phyloP scores from a whole-genome alignment of 177 flowering plant genomes.

The Telopea speciosissima region DNA sequence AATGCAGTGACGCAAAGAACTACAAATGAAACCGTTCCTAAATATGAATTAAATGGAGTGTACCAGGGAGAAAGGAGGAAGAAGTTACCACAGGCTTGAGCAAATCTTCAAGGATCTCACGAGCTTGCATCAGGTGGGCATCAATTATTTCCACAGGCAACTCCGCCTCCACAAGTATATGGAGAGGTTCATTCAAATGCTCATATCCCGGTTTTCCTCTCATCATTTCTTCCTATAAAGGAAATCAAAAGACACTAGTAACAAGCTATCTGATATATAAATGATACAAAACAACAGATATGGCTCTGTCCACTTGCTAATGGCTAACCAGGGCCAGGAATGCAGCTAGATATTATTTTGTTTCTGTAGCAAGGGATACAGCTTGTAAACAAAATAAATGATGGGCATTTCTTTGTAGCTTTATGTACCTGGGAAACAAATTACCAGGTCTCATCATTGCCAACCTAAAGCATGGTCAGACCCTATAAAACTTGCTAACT shows the following conservation, averaged over 20 bases:
- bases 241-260: neutral
- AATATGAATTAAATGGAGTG: neutral
- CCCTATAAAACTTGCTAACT: neutral
- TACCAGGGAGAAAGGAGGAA: neutral
- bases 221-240: conserved; percentile 84
- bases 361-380: neutral
- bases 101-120: conserved; percentile 85
- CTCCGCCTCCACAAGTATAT: conserved; percentile 91
- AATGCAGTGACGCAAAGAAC: neutral
- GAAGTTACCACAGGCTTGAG: conserved; percentile 72
- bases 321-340: neutral
- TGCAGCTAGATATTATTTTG: neutral
- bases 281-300: neutral
- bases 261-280: neutral
- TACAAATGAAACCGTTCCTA: neutral
- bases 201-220: conserved; percentile 96
- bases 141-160: conserved; percentile 87
- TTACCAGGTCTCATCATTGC: neutral
- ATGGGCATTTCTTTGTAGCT: neutral
- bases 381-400: neutral
- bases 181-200: conserved; percentile 96
- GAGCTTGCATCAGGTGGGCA: conserved; percentile 85
- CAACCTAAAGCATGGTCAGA: neutral
- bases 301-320: neutral
- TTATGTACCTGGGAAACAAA: neutral